These are phyloP conservation scores for Scheffersomyces coipomensis DNA, from an alignment of 805 yeast species.

Conservation along the genomic window DNA sequence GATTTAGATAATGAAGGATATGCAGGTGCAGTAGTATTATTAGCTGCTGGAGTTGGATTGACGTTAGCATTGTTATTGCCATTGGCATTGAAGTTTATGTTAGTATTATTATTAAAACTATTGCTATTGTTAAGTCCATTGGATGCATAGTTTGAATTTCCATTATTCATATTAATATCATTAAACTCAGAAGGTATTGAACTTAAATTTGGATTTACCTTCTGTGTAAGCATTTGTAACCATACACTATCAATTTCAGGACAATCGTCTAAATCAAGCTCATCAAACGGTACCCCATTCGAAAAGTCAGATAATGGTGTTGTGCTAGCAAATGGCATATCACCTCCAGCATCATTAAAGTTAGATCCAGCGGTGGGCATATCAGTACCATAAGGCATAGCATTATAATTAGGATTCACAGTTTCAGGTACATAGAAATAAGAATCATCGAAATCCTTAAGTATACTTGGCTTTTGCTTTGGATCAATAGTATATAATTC, in stretches of 20 bases:
- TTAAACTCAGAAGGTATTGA: not conserved
- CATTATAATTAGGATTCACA: not conserved
- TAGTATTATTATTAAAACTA: not conserved
- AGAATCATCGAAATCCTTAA: not conserved
- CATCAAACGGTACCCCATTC: constrained; percentile 10
- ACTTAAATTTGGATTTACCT: constrained; percentile 8
- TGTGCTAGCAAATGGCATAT: not conserved
- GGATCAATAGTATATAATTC: constrained; percentile 7
- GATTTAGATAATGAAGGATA: not conserved
- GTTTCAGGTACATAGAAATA: not conserved
- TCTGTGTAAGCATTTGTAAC: constrained; percentile 26
- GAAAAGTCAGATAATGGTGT: not conserved
- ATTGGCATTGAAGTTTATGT: not conserved
- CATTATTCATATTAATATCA: not conserved
- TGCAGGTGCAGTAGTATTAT: not conserved
- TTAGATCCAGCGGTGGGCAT: too few species aligned
- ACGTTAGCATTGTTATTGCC: not conserved
- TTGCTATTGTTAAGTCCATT: too few species aligned
- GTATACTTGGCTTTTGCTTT: constrained; percentile 12
- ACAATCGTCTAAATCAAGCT: constrained; percentile 13
- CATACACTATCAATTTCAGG: constrained; percentile 27
- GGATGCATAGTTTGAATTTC: not conserved
- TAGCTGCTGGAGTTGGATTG: not conserved
- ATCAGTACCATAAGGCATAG: not conserved
- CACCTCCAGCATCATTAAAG: not conserved